Conservation (phyloP, 805 yeast genomes). For the Scheffersomyces stipitis region DNA sequence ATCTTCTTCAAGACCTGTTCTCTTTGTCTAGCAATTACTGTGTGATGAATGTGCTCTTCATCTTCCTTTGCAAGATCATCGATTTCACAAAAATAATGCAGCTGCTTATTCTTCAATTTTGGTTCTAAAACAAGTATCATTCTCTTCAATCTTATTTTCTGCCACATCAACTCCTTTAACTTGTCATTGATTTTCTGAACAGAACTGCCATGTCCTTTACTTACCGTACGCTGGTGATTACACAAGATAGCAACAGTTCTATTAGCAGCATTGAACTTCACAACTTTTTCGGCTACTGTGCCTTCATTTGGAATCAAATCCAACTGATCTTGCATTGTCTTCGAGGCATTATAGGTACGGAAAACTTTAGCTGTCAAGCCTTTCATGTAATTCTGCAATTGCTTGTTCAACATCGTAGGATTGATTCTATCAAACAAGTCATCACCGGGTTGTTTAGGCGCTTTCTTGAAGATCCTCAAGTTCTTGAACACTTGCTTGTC, state of each 20-base stretch:
- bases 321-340: conserved; percentile 93
- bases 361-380: conserved; percentile 96
- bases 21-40: conserved; percentile 62
- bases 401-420: conserved; percentile 79
- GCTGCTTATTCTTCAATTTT: conserved; percentile 47
- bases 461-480: conserved; percentile 79
- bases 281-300: conserved; percentile 81
- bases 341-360: conserved; percentile 95
- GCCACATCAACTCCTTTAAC: conserved; percentile 82
- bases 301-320: conserved; percentile 85
- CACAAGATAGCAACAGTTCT: conserved; percentile 93
- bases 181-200: conserved; percentile 77
- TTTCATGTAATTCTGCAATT: conserved; percentile 84
- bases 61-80: conserved; percentile 67
- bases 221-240: conserved; percentile 93
- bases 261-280: conserved; percentile 90
- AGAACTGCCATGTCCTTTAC: conserved; percentile 78
- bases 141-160: conserved; percentile 68
- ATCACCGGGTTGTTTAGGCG: conserved; percentile 90
- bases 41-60: conserved; percentile 55
- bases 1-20: conserved; percentile 67
- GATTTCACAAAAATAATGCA: conserved; percentile 64
- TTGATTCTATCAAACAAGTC: conserved; percentile 88
- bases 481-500: conserved; percentile 91
- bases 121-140: conserved; percentile 70